Evolutionary conservation across 1,284 basidiomycete species (phyloP), one percentile per base, ranked within the genome.

Genomic region (Coniferiporia weirii): DNA sequence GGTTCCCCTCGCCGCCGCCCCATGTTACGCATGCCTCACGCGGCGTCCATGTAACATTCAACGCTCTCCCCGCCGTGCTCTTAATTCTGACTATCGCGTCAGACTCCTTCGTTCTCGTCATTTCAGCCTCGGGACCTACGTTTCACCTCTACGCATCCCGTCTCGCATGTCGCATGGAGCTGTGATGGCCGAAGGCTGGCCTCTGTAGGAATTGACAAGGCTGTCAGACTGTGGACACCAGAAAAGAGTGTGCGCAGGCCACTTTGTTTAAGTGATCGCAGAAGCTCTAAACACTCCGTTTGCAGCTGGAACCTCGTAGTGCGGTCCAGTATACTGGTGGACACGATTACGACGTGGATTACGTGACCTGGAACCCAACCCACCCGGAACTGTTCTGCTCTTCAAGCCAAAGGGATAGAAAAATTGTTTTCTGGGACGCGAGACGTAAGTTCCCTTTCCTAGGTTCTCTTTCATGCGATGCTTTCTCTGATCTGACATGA

Each of bases 381-480:
- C 88, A 91, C 65, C 87, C 88, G 3, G 89, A 91, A 47, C 70
- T 90, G 9, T 88, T 91, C 67, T 89, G 86, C 62, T 85, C 89
- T 0, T 87, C 87, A 27, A 84, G 87, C 65, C 81, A 84, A 67
- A 85, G 81, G 66, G 89, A 91, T 64, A 76, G 82, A 62, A 76
- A 81, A 35, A 79, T 91, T 32, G 84, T 87, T 3, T 91, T 90
- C 65, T 91, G 88, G 87, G 89, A 91, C 70, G 85, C 86, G n/a
- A 76, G 89, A 70, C 87, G 89, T 90, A 72, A 65, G 85, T 74
- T 5, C 49, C 49, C 52, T 36, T 34, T 13, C 48, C 13, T 22
- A 40, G 27, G 27, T 40, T 40, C 8, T 3, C 34, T 40, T 12
- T 12, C 36, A 36, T 52, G 15, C 34, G 22, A 15, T 49, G 15